A percentile compares a stretch with the other conserved stretches of the same genome.
These are phyloP conservation scores for Rhizopus sp. DNA, from an alignment of 371 early-diverging fungal genomes.

Conservation along the genomic window DNA sequence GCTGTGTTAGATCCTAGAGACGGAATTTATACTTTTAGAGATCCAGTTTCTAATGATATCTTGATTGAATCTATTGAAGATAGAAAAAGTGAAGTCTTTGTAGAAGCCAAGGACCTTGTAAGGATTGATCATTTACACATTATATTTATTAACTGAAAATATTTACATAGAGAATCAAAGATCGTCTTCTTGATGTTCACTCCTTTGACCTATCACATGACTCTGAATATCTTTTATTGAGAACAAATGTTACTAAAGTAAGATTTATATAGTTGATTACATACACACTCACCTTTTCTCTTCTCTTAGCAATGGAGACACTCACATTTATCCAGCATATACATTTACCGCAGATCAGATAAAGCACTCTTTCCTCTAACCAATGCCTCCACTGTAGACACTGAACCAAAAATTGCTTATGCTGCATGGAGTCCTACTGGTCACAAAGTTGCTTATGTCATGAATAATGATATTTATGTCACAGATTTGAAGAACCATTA, in stretches of 20 bases:
- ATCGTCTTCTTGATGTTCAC: slow-evolving; percentile 38
- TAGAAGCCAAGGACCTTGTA: slow-evolving; percentile 34
- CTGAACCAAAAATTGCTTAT: slow-evolving; percentile 49
- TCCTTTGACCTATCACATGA: slow-evolving; percentile 73
- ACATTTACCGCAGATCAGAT: slow-evolving; percentile 65
- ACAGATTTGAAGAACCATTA: slow-evolving; percentile 64
- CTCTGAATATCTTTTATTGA: slow-evolving; percentile 74
- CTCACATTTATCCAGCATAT: slow-evolving; percentile 78
- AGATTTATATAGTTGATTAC: background rate
- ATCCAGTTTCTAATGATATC: slow-evolving; percentile 44
- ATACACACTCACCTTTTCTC: background rate
- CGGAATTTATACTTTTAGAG: slow-evolving; percentile 52
- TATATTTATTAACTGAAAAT: slow-evolving; percentile 20
- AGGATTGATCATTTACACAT: background rate
- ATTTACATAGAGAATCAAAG: slow-evolving; percentile 20
- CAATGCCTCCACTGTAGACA: slow-evolving; percentile 25
- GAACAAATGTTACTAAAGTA: slow-evolving; percentile 65
- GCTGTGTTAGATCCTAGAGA: slow-evolving; percentile 32
- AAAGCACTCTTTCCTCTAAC: slow-evolving; percentile 63
- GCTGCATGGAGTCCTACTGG: slow-evolving; percentile 82
- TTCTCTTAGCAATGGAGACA: slow-evolving; percentile 75
- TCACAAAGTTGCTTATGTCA: slow-evolving; percentile 81
- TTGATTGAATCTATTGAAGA: slow-evolving; percentile 45
- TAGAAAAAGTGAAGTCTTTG: slow-evolving; percentile 32
- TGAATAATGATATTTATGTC: slow-evolving; percentile 85